Conservation (phyloP, 495 filamentous ascomycete genomes). For the Lasiosphaeris hirsuta region DNA sequence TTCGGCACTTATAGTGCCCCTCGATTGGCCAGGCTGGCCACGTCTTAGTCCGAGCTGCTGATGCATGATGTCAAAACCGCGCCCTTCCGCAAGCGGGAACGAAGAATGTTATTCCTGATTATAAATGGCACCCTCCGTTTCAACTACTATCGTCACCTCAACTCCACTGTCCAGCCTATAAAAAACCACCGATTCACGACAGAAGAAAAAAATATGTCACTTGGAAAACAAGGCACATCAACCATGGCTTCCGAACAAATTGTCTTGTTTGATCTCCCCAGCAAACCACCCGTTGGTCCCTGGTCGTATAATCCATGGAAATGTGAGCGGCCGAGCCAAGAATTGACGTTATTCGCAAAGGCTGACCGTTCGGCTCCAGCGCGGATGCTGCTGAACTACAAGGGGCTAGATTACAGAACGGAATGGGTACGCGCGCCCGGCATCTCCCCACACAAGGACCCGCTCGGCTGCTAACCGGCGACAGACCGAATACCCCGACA, state of each 20-base stretch:
- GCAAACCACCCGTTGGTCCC: slow-evolving; percentile 34
- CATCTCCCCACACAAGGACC: not conserved
- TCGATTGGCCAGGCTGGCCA: no score
- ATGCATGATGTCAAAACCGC: no score
- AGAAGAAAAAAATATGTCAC: no score
- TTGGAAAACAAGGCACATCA: no score
- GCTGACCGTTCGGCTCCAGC: slow-evolving; percentile 31
- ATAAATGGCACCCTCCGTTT: no score
- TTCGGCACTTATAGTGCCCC: no score
- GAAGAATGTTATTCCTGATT: no score
- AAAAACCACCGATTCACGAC: no score
- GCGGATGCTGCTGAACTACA: slow-evolving; percentile 58
- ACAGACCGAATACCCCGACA: slow-evolving; percentile 57
- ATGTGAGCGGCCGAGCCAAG: slow-evolving; percentile 37
- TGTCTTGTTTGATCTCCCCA: slow-evolving; percentile 56
- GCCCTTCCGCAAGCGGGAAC: no score
- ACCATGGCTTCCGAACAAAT: slow-evolving; percentile 28
- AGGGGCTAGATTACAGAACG: slow-evolving; percentile 59
- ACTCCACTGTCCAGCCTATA: no score
- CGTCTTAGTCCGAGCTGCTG: no score
- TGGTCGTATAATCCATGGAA: slow-evolving; percentile 65
- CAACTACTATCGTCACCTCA: no score
- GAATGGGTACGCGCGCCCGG: slow-evolving; percentile 48
- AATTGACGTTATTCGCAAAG: not conserved
- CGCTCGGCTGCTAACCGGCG: not conserved